These are phyloP conservation scores for Debaryomyces robertsiae DNA, from an alignment of 1,139 yeast species.

Conservation along the genomic window DNA sequence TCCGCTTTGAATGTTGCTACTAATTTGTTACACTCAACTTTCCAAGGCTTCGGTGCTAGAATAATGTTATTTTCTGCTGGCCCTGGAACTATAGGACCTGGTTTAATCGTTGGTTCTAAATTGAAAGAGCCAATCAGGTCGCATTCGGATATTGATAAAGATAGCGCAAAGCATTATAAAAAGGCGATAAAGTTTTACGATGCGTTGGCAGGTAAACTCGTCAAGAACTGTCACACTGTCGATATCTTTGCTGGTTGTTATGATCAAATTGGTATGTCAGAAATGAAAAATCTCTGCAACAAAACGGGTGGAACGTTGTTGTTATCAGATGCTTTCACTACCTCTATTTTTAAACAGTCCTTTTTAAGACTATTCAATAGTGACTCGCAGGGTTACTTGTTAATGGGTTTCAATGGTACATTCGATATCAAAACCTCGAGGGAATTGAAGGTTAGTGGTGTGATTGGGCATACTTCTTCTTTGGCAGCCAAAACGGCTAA, in stretches of 20 bases:
- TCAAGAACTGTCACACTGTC: slow-evolving; percentile 79
- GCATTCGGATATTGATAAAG: slow-evolving; percentile 87
- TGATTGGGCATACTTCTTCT: slow-evolving; percentile 91
- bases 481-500: slow-evolving; percentile 62
- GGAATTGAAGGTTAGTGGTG: slow-evolving; percentile 87
- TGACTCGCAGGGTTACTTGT: slow-evolving; percentile 81
- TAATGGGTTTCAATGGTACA: slow-evolving; percentile 86
- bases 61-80: slow-evolving; percentile 92
- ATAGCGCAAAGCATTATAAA: slow-evolving; percentile 82
- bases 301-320: slow-evolving; percentile 92
- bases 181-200: slow-evolving; percentile 89
- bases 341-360: slow-evolving; percentile 94
- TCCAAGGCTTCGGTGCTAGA: slow-evolving; percentile 88
- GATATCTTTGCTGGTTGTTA: slow-evolving; percentile 97
- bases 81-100: slow-evolving; percentile 94
- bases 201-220: slow-evolving; percentile 66
- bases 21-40: slow-evolving; percentile 80
- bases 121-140: slow-evolving; percentile 96
- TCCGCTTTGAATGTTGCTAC: slow-evolving; percentile 88
- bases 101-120: slow-evolving; percentile 88
- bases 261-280: slow-evolving; percentile 97
- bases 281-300: slow-evolving; percentile 88
- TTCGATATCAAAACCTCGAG: slow-evolving; percentile 86
- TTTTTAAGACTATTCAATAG: slow-evolving; percentile 83
- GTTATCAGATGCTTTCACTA: slow-evolving; percentile 92